Conservation (phyloP, 441 rosid species). For the Euphorbia corollata region DNA sequence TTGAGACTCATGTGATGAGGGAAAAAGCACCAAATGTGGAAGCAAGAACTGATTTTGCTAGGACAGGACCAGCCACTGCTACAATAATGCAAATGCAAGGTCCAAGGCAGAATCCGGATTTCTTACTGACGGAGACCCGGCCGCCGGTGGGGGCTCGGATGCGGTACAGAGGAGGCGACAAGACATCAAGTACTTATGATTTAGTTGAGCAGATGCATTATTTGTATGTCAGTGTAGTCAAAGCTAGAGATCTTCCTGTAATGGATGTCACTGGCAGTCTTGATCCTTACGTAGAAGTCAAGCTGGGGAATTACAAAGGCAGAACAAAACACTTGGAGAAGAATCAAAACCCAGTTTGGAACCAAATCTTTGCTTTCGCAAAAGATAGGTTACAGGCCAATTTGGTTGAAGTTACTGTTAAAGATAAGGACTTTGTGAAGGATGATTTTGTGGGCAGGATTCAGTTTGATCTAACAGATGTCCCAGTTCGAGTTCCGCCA, state of each 20-base stretch:
- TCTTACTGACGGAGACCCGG: constrained; percentile 56
- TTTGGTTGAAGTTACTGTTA: constrained; percentile 36
- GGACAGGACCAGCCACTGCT: constrained; percentile 31
- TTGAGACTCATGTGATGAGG: constrained; percentile 22
- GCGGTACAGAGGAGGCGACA: constrained; percentile 58
- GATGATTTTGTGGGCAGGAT: constrained; percentile 40
- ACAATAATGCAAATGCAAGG: constrained; percentile 53
- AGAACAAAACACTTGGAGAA: constrained; percentile 30
- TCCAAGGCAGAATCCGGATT: constrained; percentile 69
- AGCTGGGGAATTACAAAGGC: constrained; percentile 35
- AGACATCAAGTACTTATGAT: constrained; percentile 44
- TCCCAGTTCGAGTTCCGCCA: constrained; percentile 52
- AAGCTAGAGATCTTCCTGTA: constrained; percentile 44
- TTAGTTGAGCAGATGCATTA: constrained; percentile 54
- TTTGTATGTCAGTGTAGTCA: constrained; percentile 42
- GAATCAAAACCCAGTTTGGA: constrained; percentile 41
- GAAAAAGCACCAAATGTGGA: constrained; percentile 37
- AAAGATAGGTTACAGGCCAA: constrained; percentile 40
- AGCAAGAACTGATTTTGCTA: constrained; percentile 57
- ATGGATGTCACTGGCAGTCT: constrained; percentile 25
- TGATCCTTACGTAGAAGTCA: constrained; percentile 42
- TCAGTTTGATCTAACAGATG: constrained; percentile 30
- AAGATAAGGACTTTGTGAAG: constrained; percentile 25
- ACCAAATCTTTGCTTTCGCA: constrained; percentile 46
- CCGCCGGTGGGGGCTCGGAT: constrained; percentile 75